Percentiles rank a stretch among this genome's conserved stretches.
Conservation (phyloP, 441 rosid genomes). For the Aleurites moluccanus region DNA sequence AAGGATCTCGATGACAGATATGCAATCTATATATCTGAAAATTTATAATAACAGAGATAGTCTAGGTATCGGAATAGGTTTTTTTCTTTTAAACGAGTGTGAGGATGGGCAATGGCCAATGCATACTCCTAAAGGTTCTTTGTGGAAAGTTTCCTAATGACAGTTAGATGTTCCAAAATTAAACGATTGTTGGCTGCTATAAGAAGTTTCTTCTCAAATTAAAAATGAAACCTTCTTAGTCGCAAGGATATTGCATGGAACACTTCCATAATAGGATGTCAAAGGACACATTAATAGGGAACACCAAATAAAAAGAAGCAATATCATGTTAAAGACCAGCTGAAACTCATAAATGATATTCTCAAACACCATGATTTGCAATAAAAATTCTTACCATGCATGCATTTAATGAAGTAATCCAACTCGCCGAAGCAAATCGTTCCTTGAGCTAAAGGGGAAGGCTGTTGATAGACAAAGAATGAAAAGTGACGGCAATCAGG, state of each 20-base stretch:
- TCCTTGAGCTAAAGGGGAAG: slow-evolving; percentile 67
- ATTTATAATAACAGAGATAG: not conserved
- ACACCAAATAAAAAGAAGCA: not conserved
- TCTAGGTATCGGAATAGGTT: not conserved
- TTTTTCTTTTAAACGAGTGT: not conserved
- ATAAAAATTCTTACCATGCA: slow-evolving; percentile 67
- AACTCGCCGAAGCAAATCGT: slow-evolving; percentile 73
- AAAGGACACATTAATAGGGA: not conserved
- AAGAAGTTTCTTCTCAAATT: not conserved
- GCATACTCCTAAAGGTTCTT: not conserved
- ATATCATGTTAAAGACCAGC: not conserved
- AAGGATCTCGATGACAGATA: not conserved
- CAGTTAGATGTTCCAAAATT: not conserved
- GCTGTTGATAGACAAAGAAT: slow-evolving; percentile 75
- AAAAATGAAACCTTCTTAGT: not conserved
- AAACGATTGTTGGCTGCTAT: not conserved
- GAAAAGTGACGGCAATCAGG: slow-evolving; percentile 77
- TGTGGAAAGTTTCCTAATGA: not conserved
- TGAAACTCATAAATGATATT: not conserved
- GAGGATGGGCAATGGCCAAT: not conserved
- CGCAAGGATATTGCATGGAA: not conserved
- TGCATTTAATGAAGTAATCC: slow-evolving; percentile 70
- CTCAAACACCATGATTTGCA: not conserved
- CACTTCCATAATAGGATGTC: not conserved
- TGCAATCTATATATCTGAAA: not conserved